Evolutionary conservation across 768 basidiomycete genomes (phyloP), one percentile per base, ranked within the genome.

Genomic region (Astraeus odoratus): DNA sequence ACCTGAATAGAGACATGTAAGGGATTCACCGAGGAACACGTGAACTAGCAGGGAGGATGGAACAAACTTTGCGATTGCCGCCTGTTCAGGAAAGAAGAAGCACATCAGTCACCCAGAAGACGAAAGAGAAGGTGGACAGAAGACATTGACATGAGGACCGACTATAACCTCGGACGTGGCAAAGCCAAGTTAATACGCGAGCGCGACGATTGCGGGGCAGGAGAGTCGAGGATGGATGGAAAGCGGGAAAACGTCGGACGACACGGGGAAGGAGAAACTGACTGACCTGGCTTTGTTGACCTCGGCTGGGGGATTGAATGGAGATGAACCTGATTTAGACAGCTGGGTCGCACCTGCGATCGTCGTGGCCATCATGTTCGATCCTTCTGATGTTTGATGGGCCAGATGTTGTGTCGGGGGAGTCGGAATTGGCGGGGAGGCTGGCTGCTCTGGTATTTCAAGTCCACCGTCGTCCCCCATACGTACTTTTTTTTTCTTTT

Each of bases 1-100:
- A 60, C 87, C 87, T 89, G 56, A 39, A 38, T 36, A 25, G 29
- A 47, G 44, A 51, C 49, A 9, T 29, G 38, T 57, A 57, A 50
- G 20, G n/a, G 64, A 55, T 51, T 18, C 43, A 51, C 52, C 43
- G 49, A 45, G 50, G 54, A 53, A 48, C 48, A 54, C 53, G 42
- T 50, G 31, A 45, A 43, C 26, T 48, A 49, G 49, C 43, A 33
- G 31, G 50, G 43, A 51, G 25, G 42, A 47, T 41, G 43, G 47
- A 50, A 73, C 82, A 48, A 56, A 86, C 86, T 89, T 65, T 89
- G 87, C 44, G 85, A 86, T 71, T 89, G 87, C 56, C 86, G 80
- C 80, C 86, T 88, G 57, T 49, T 51, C 48, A 54, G 55, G 57
- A 53, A 63, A 61, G 44, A 50, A 56, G 54, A 57, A 57, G 45